phyloP scores from a whole-genome alignment of 345 rosid species.

The Heritiera littoralis region DNA sequence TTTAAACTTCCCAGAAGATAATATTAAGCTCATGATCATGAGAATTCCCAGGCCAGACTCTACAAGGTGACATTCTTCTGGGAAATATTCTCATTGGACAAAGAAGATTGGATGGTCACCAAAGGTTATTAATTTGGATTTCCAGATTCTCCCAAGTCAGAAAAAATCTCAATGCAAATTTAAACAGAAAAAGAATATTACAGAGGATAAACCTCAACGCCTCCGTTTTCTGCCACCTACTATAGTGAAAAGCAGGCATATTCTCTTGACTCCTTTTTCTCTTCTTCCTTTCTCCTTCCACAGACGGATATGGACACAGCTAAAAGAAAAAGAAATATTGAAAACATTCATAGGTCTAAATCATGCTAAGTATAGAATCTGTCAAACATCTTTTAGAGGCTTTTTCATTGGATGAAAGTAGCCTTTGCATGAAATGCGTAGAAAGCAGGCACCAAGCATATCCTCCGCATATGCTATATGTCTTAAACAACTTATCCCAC shows the following conservation, averaged over 20 bases:
- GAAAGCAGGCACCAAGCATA: conserved; percentile 45
- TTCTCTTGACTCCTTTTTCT: conserved; percentile 6
- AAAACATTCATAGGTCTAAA: conserved; percentile 24
- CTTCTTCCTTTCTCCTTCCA: conserved; percentile 6
- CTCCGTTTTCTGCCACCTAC: conserved; percentile 25
- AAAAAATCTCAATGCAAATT: conserved; percentile 2
- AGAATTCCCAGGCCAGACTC: background rate
- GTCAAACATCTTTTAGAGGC: conserved; percentile 15
- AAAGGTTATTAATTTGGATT: background rate
- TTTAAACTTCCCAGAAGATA: background rate
- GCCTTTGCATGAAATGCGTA: conserved; percentile 31
- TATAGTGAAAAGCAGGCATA: conserved; percentile 37
- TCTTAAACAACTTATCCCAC: conserved; percentile 22
- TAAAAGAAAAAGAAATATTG: background rate
- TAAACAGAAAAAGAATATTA: conserved; percentile 37
- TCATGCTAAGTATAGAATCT: conserved; percentile 40
- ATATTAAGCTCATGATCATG: background rate
- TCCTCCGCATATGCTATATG: conserved; percentile 57
- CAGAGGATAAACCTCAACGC: conserved; percentile 41
- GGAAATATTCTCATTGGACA: conserved; percentile 16
- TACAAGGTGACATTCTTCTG: background rate
- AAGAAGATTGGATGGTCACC: background rate
- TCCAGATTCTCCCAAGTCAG: background rate
- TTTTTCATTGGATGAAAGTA: conserved; percentile 28
- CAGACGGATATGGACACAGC: conserved; percentile 3